phyloP scores from a whole-genome alignment of 2,329 filamentous ascomycete species.

The Graphium sp. region DNA sequence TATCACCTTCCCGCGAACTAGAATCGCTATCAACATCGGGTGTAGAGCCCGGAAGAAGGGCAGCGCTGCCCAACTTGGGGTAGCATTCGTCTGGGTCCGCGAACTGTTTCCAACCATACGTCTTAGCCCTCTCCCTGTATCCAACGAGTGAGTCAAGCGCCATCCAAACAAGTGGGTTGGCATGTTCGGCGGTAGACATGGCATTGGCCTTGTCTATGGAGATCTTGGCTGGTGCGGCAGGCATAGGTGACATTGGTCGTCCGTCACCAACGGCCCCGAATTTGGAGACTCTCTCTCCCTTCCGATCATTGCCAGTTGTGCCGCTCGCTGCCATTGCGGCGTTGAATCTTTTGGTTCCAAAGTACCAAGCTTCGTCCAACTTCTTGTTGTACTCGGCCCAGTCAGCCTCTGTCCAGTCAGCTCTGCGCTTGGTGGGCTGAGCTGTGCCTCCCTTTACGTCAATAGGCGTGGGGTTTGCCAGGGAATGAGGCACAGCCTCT shows the following conservation, averaged over 20 bases:
- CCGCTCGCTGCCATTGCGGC: too few species aligned
- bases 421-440: too few species aligned
- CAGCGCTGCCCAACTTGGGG: constrained; percentile 3
- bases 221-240: constrained; percentile 8
- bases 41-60: constrained; percentile 1
- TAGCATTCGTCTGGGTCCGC: not conserved
- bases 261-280: constrained; percentile 21
- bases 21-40: not conserved
- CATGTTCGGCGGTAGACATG: constrained; percentile 19
- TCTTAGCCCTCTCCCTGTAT: not conserved
- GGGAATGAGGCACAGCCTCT: too few species aligned
- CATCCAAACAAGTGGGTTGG: constrained; percentile 23
- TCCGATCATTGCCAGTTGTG: too few species aligned
- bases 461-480: too few species aligned
- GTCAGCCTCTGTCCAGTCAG: too few species aligned
- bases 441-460: too few species aligned
- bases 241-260: constrained; percentile 12
- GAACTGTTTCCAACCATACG: not conserved
- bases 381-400: too few species aligned
- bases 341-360: too few species aligned
- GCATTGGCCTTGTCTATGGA: constrained; percentile 19
- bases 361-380: too few species aligned
- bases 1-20: too few species aligned
- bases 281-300: too few species aligned
- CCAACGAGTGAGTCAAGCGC: constrained; percentile 10